These are phyloP conservation scores for Rhodomyrtus psidioides DNA, from an alignment of 441 rosid genomes.

Conservation along the genomic window DNA sequence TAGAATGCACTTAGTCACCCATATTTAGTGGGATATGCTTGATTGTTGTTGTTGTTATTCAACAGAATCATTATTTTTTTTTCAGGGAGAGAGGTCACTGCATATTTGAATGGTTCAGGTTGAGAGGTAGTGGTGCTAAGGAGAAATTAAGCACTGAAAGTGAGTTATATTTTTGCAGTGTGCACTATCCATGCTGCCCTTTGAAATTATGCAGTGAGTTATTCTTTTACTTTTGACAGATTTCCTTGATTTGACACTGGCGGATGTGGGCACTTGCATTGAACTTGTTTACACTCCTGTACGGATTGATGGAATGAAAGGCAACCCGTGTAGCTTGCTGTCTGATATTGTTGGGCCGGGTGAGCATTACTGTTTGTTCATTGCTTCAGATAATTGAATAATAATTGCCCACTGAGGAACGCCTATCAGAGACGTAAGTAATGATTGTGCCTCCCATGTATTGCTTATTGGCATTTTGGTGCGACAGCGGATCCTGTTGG, in stretches of 20 bases:
- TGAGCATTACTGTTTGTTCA: conserved; percentile 16
- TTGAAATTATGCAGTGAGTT: background rate
- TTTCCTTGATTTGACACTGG: conserved; percentile 76
- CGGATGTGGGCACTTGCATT: conserved; percentile 69
- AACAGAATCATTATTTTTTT: conserved; percentile 11
- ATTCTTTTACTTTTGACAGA: conserved; percentile 30
- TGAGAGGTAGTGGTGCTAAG: conserved; percentile 53
- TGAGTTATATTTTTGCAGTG: conserved; percentile 20
- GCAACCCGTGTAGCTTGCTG: conserved; percentile 54
- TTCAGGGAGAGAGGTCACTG: conserved; percentile 84
- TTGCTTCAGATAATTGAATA: background rate
- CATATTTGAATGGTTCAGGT: conserved; percentile 78
- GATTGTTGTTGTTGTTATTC: background rate
- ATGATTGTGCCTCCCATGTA: background rate
- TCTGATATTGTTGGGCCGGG: conserved; percentile 77
- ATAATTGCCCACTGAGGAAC: background rate
- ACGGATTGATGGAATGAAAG: conserved; percentile 79
- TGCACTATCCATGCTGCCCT: background rate
- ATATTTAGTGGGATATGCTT: background rate
- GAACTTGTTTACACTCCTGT: conserved; percentile 84
- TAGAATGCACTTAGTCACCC: background rate
- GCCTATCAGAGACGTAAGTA: background rate
- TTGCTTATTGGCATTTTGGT: background rate
- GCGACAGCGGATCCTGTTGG: conserved; percentile 90
- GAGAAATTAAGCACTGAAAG: conserved; percentile 68